These are phyloP conservation scores for Mollisiaceae sp. DNA, from an alignment of 2,329 filamentous ascomycete genomes.

Conservation along the genomic window DNA sequence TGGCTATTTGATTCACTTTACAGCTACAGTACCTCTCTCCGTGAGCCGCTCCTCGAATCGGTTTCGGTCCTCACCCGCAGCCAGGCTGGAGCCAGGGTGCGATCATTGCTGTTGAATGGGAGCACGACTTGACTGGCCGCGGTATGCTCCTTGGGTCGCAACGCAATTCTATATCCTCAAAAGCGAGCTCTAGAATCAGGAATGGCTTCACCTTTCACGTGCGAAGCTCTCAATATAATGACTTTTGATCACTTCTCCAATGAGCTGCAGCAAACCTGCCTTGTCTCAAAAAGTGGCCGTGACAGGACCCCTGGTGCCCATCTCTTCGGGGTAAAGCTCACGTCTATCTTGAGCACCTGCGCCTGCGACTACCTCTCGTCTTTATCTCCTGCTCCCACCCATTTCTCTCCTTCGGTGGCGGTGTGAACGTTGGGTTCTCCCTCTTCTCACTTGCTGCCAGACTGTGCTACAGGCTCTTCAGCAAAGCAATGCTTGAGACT, in stretches of 20 bases:
- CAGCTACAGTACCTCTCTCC: no score
- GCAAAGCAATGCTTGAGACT: constrained; percentile 22
- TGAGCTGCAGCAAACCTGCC: constrained; percentile 7
- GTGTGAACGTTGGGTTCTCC: neutral
- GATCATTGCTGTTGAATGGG: constrained; percentile 1
- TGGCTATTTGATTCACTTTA: no score
- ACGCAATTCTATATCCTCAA: neutral
- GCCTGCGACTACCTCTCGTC: neutral
- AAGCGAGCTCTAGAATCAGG: neutral
- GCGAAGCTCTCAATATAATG: neutral
- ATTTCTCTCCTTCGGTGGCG: constrained; percentile 3
- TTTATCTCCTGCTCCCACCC: constrained; percentile 9
- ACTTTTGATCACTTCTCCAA: neutral
- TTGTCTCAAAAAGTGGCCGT: constrained; percentile 19
- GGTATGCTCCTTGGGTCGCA: neutral
- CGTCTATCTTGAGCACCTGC: constrained; percentile 19
- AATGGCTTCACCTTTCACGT: constrained; percentile 3
- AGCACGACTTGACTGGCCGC: neutral
- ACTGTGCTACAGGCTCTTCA: constrained; percentile 2
- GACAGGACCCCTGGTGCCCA: constrained; percentile 14
- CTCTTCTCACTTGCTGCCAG: neutral
- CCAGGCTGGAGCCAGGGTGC: no score
- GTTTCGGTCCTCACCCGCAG: no score
- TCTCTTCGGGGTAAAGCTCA: constrained; percentile 17
- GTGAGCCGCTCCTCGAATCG: no score